phyloP scores from a whole-genome alignment of 192 early-diverging fungal genomes.

The Backusella luteola region DNA sequence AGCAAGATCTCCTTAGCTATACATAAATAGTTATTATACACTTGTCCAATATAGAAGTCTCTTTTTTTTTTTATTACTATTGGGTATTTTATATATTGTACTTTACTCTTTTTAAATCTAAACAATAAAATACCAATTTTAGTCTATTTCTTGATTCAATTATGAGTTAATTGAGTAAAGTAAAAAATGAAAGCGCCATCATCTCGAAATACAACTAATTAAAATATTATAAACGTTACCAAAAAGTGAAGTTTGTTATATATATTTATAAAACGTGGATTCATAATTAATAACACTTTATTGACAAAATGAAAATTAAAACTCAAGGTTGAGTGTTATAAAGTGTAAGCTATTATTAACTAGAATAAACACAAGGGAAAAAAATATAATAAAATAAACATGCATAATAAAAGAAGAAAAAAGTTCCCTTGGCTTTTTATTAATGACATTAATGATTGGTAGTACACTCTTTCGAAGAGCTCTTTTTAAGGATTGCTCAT shows the following conservation, averaged over 20 bases:
- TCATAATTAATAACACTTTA: neutral
- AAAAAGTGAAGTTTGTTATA: neutral
- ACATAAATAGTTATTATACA: neutral
- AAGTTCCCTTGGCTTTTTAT: neutral
- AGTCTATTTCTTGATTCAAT: neutral
- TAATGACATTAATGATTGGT: neutral
- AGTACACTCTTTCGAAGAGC: neutral
- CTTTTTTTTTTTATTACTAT: neutral
- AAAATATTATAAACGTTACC: neutral
- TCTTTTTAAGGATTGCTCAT: neutral
- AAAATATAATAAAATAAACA: neutral
- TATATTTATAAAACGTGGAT: neutral
- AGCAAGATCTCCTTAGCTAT: neutral
- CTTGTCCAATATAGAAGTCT: neutral
- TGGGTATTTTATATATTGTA: neutral
- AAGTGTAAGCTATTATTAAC: neutral
- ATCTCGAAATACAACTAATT: neutral
- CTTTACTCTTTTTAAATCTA: neutral
- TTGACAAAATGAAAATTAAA: slow-evolving; percentile 6
- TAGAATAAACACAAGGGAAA: neutral
- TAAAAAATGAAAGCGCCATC: neutral
- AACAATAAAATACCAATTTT: neutral
- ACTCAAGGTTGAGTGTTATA: neutral
- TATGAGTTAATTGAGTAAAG: neutral
- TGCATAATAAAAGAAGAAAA: neutral